phyloP scores from a whole-genome alignment of 2,329 filamentous ascomycete species.

The Cercospora zeina region DNA sequence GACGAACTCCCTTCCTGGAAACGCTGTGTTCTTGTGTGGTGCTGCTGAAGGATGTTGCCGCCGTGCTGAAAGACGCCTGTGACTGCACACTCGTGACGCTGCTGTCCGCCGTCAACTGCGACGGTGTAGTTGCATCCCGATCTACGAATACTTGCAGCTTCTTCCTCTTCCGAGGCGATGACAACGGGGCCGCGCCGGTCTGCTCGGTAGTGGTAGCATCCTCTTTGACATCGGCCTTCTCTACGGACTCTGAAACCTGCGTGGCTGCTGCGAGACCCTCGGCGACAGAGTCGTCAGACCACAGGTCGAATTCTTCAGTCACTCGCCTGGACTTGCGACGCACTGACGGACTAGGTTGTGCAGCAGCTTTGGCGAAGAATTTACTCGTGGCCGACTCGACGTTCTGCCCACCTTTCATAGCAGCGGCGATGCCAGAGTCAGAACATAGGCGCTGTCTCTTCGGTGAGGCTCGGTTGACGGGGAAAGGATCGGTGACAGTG shows the following conservation, averaged over 20 bases:
- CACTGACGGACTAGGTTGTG: conserved; percentile 46
- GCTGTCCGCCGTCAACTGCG: conserved; percentile 10
- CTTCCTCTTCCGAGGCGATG: conserved; percentile 35
- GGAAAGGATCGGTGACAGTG: conserved; percentile 40
- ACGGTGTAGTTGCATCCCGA: background rate
- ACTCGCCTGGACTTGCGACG: conserved; percentile 41
- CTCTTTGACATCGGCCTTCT: conserved; percentile 21
- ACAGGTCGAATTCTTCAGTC: conserved; percentile 48
- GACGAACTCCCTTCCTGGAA: conserved; percentile 33
- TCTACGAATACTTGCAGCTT: conserved; percentile 36
- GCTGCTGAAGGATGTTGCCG: conserved; percentile 34
- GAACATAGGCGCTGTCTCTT: conserved; percentile 44
- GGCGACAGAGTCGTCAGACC: conserved; percentile 52
- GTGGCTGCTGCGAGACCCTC: conserved; percentile 44
- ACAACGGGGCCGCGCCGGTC: conserved; percentile 20
- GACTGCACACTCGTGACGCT: conserved; percentile 21
- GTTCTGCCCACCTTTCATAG: conserved; percentile 30
- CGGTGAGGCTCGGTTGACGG: conserved; percentile 21
- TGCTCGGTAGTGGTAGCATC: conserved; percentile 26
- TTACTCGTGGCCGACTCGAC: conserved; percentile 45
- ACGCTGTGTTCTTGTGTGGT: conserved; percentile 21
- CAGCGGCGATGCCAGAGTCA: conserved; percentile 39
- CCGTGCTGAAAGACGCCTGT: conserved; percentile 25
- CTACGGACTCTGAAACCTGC: conserved; percentile 17
- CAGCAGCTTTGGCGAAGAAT: conserved; percentile 45